These are phyloP conservation scores for Castanopsis chinensis DNA, from an alignment of 306 rosid genomes.

Conservation along the genomic window DNA sequence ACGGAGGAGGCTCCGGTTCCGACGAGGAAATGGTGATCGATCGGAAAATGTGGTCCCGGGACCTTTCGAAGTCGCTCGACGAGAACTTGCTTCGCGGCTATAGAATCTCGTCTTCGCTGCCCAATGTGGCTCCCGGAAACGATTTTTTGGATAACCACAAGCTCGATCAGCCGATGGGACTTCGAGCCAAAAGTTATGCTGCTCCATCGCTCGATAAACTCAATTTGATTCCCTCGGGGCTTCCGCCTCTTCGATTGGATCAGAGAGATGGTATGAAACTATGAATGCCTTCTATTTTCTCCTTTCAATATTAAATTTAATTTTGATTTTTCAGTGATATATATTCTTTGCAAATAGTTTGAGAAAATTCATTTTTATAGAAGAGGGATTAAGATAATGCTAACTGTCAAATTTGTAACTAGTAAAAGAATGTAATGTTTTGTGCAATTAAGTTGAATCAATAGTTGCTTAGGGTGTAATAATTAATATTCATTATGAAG, in stretches of 20 bases:
- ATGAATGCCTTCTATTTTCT: not conserved
- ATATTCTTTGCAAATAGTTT: not conserved
- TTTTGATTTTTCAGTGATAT: not conserved
- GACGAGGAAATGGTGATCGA: conserved; percentile 23
- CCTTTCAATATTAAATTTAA: not conserved
- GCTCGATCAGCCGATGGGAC: conserved; percentile 11
- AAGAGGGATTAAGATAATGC: not conserved
- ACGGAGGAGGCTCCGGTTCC: conserved; percentile 18
- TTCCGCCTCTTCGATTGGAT: conserved; percentile 47
- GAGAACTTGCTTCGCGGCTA: conserved; percentile 34
- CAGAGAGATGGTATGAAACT: conserved; percentile 32
- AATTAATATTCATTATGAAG: no score
- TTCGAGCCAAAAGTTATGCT: conserved; percentile 32
- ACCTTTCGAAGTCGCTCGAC: conserved; percentile 38
- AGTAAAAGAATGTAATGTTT: not conserved
- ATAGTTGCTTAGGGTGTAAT: not conserved
- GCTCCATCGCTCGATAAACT: conserved; percentile 54
- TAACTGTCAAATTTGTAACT: not conserved
- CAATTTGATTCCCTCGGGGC: conserved; percentile 45
- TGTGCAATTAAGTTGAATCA: not conserved
- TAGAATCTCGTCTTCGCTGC: conserved; percentile 61
- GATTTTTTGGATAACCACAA: conserved; percentile 36
- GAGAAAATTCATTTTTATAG: not conserved
- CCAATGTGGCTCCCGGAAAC: conserved; percentile 44
- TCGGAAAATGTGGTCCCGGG: conserved; percentile 23